Base-by-base conservation (phyloP, 495 filamentous ascomycete species). In the Peziza echinospora region DNA sequence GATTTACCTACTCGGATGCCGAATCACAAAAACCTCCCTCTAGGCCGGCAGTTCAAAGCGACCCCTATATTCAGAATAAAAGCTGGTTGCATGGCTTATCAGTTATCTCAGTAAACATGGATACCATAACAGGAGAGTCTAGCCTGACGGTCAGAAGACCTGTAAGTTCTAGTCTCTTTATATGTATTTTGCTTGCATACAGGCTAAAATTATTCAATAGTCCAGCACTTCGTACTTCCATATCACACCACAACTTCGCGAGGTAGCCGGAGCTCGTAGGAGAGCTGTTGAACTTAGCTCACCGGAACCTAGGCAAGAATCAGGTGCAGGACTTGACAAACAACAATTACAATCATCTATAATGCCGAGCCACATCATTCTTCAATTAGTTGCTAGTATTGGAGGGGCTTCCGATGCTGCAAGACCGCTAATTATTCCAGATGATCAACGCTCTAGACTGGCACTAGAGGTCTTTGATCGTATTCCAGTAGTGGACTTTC, bases 31-130 rank as follows among this genome's bases (percentile, higher is more conserved):
- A 13, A 5, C 22, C 59, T 69, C 34, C 64, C 64, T 0, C 66
- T 61, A 34, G 51, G 4, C 13, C 30, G 13, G 3, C 13, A 13
- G 13, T 37, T 37, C 1, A 37, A 37, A 17, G 19, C 30, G 19
- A 17, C 19, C 13, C 6, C 19, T 37, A 37, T 17, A 37, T 59
- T 40, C 76, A 81, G 17, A 55, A 67, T 22, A 80, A 75, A 59
- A 83, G 77, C 61, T 96, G 85, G 85, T 66, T 93, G 43, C 68
- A 87, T 34, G 86, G 85, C 1, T 75, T 83, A 64, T 91, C 82
- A 61, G 77, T 96, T 45, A 62, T 96, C 41, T 85, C 82, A 9
- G 72, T 94, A 48, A 78, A 89, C 57, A 84, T 84, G 53, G 76
- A 79, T 0, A 75, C 70, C 11, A 66, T 71, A 25, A 78, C 78